These are phyloP conservation scores for Geranium incanum DNA, from an alignment of 441 rosid genomes.

Conservation along the genomic window DNA sequence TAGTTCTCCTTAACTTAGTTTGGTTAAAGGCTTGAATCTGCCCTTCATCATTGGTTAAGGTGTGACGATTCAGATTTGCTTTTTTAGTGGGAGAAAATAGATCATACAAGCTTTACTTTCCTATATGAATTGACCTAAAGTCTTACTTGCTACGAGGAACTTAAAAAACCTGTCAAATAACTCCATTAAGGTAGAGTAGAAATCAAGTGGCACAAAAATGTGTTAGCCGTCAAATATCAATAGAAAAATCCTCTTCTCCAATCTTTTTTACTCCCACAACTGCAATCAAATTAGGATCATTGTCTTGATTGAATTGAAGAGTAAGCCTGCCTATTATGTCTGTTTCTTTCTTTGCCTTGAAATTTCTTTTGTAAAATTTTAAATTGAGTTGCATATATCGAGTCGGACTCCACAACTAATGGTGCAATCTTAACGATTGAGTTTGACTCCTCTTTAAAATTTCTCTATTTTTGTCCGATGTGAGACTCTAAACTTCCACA, in stretches of 20 bases:
- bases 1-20: not conserved
- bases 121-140: not conserved
- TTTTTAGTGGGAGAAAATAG: not conserved
- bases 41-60: not conserved
- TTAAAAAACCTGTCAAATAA: not conserved
- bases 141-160: not conserved
- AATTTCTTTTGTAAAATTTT: not conserved
- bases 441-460: not conserved
- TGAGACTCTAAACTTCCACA: not conserved
- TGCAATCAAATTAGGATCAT: not conserved
- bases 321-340: not conserved
- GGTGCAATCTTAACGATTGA: not conserved
- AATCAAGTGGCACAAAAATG: not conserved
- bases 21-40: not conserved
- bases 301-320: not conserved
- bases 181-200: not conserved
- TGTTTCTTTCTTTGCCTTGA: not conserved
- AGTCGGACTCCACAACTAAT: not conserved
- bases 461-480: not conserved
- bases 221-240: too few species aligned
- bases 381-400: not conserved
- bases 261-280: too few species aligned
- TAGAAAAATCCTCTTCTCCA: too few species aligned
- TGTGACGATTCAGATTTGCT: not conserved
- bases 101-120: not conserved